These are phyloP conservation scores for Crithidia bombi DNA, from an alignment of 208 protist genomes.

Conservation along the genomic window DNA sequence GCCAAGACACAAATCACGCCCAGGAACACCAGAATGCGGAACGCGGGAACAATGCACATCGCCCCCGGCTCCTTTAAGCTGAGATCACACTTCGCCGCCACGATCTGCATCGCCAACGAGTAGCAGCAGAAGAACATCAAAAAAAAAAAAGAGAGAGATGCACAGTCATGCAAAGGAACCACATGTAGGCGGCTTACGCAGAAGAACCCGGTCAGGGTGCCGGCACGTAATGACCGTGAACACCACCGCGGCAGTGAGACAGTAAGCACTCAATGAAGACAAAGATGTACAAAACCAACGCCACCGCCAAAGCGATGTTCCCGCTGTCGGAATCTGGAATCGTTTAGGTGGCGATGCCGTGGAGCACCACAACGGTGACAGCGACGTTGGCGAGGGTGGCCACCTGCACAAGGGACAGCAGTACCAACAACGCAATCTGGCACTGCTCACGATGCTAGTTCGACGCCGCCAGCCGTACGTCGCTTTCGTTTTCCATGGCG, in stretches of 20 bases:
- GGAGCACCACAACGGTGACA: background rate
- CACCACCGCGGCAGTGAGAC: background rate
- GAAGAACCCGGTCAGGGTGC: background rate
- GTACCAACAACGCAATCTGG: background rate
- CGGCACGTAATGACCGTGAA: background rate
- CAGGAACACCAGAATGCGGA: background rate
- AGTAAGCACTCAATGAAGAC: slow-evolving; percentile 3
- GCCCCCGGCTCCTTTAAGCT: slow-evolving; percentile 3
- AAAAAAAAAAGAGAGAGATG: slow-evolving; percentile 4
- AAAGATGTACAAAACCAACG: slow-evolving; percentile 1
- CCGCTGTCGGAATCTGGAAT: background rate
- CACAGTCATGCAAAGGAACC: slow-evolving; percentile 4
- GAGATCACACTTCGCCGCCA: background rate
- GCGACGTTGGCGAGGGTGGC: slow-evolving; percentile 1
- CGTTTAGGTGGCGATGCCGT: background rate
- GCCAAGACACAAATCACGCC: background rate
- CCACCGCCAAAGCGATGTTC: background rate
- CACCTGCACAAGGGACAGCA: background rate
- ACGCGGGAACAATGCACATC: slow-evolving; percentile 1
- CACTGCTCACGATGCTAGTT: background rate
- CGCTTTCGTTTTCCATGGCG: background rate
- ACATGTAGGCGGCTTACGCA: background rate
- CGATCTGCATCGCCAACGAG: slow-evolving; percentile 10
- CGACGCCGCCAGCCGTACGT: background rate
- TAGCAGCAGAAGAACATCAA: background rate